Conservation (phyloP, 345 rosid species). For the Mallotus nudiflorus region DNA sequence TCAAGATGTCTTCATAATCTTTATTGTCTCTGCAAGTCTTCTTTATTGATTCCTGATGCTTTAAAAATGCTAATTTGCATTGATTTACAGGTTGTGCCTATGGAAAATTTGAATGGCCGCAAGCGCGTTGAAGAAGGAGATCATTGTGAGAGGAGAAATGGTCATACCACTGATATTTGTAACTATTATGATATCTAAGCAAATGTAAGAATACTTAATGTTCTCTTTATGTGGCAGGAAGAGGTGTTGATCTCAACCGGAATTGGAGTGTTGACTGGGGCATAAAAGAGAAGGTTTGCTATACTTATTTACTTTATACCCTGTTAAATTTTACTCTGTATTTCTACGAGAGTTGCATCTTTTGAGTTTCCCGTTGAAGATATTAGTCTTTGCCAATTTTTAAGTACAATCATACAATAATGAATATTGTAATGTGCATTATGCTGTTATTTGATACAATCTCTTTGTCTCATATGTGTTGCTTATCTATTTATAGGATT, state of each 20-base stretch:
- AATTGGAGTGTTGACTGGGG: constrained; percentile 99
- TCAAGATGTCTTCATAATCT: no score
- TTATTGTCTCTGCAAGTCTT: no score
- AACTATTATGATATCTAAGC: constrained; percentile 15
- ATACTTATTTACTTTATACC: constrained; percentile 1
- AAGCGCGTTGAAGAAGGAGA: constrained; percentile 90
- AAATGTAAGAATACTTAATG: constrained; percentile 15
- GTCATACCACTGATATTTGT: constrained; percentile 33
- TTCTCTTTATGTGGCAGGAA: constrained; percentile 47
- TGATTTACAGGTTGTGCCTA: constrained; percentile 70
- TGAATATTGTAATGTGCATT: background rate
- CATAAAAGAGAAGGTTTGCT: constrained; percentile 83
- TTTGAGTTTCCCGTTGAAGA: background rate
- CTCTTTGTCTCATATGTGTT: constrained; percentile 13
- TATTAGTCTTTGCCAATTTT: background rate
- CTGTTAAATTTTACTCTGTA: constrained; percentile 1
- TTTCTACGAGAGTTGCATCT: background rate
- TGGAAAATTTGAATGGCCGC: constrained; percentile 94
- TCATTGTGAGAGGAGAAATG: constrained; percentile 95
- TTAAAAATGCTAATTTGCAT: constrained; percentile 14
- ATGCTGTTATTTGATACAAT: background rate
- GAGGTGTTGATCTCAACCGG: constrained; percentile 98
- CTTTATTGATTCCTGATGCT: no score
- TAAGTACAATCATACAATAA: background rate
- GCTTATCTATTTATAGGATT: constrained; percentile 56